Base-by-base conservation (phyloP, 2,329 filamentous ascomycete genomes). In the Trichoderma polysporum region DNA sequence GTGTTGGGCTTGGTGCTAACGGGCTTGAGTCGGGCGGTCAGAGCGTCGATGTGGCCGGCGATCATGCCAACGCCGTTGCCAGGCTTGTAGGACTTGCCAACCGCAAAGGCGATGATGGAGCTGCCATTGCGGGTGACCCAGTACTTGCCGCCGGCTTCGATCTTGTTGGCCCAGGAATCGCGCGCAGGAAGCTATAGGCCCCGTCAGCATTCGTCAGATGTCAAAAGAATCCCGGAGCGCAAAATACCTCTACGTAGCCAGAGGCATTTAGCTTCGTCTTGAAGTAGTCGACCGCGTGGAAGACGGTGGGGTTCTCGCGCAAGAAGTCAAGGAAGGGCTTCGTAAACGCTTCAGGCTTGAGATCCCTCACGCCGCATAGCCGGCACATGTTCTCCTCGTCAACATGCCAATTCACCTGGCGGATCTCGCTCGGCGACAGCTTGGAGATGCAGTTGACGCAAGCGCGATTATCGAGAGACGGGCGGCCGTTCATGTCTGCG, bases 21-120 rank as follows among this genome's bases (percentile, higher is more conserved):
- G 10, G 95, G 94, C 88, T 98, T 98, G 73, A 98, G 82, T 78
- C 90, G 92, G 19, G 94, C 92, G 17, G 94, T 97, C 62, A 98
- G 82, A 54, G 94, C 94, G 79, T 98, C 95, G 69, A 98, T 91
- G 78, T 98, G 95, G 8, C 94, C 94, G 3, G 91, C 95, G 53
- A 98, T 85, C 79, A 97, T 94, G 65, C 90, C 93, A 58, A 94
- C 86, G 56, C 94, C 94, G 74, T 96, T 94, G 9, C 94, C 94
- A 60, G 90, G 86, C 79, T 91, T 85, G 78, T 97, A 97, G 2
- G 89, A 85, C 61, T 87, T 87, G 66, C 94, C 94, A 66, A 97
- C 86, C 4, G 87, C 86, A 79, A 97, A 98, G 8, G 93, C 91
- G 73, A 97, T 92, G 70, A 97, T 79, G 47, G 92, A 90, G 77